Evolutionary conservation across 1,284 basidiomycete species (phyloP).

Genomic region (Marasmius tenuissimus): DNA sequence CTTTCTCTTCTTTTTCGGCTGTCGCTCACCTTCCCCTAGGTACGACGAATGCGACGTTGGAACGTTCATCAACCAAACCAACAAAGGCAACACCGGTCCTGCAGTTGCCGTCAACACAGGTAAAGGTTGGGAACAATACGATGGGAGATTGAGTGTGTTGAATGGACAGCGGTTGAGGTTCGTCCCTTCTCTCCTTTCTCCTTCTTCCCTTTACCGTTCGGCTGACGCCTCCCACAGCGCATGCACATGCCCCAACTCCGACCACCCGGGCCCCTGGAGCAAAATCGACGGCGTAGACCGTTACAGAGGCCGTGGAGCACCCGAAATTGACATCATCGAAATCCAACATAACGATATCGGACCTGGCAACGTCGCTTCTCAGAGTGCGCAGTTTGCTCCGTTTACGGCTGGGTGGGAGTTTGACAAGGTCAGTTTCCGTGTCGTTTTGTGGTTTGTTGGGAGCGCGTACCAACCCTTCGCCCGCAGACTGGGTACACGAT

Average conservation of each 20-base stretch:
- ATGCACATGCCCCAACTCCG: slow-evolving; percentile 42
- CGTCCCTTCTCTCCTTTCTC: slow-evolving; percentile 35
- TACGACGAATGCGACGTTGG: slow-evolving; percentile 78
- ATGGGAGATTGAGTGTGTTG: slow-evolving; percentile 57
- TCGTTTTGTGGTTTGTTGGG: background rate
- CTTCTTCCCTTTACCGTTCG: slow-evolving; percentile 30
- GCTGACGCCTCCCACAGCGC: slow-evolving; percentile 35
- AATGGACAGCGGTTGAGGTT: slow-evolving; percentile 66
- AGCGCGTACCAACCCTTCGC: slow-evolving; percentile 9
- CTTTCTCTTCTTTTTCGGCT: background rate
- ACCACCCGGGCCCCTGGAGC: slow-evolving; percentile 46
- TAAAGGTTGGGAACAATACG: slow-evolving; percentile 44
- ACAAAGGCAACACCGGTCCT: slow-evolving; percentile 47
- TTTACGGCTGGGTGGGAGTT: slow-evolving; percentile 58
- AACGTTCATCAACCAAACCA: slow-evolving; percentile 74
- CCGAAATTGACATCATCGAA: slow-evolving; percentile 85
- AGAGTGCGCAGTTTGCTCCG: slow-evolving; percentile 67
- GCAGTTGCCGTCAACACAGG: slow-evolving; percentile 53
- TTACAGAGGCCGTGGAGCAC: slow-evolving; percentile 69
- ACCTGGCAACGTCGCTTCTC: slow-evolving; percentile 55
- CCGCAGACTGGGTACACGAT: slow-evolving; percentile 46
- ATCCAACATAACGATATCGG: slow-evolving; percentile 58
- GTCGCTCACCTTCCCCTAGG: slow-evolving; percentile 27
- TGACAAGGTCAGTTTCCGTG: slow-evolving; percentile 28
- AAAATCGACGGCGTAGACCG: slow-evolving; percentile 24